Evolutionary conservation across 345 rosid genomes (phyloP), one percentile per base, ranked within the genome.

Genomic region (Boechera stricta): DNA sequence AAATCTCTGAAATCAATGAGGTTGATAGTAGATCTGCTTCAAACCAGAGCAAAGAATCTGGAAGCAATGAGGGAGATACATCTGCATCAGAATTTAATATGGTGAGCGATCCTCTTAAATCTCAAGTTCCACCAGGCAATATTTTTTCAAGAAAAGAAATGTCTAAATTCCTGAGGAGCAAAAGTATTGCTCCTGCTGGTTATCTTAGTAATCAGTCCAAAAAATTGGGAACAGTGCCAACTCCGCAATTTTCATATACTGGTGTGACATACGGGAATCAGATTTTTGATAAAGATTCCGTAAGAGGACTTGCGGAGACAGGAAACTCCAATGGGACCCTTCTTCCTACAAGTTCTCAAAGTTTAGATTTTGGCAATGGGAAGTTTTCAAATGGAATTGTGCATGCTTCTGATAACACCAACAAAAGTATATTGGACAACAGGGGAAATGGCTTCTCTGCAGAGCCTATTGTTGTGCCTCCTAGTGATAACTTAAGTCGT

Each of bases 131-230:
- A 81, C 92, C 92, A 58, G 70, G 79, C 44, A 82, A 92, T 77
- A 79, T 92, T 57, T 90, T 94, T 85, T 94, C 97, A 42, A 91
- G 85, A 80, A 82, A 82, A 69, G 98, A 85, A 78, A 94, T 94
- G 97, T 87, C 98, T 28, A 76, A 71, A 44, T 94, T 90, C 79
- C 80, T 94, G 57, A 84, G 48, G 74, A 83, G 79, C 72, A 88
- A 79, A 83, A 84, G 77, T 55, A 64, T 88, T 58, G 85, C 84
- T 67, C 97, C 90, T 73, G 78, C 87, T 35, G 69, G 74, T 24
- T 88, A 87, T 85, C 82, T 81, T 71, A 78, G 68, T 73, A 57
- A 67, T 79, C 89, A 65, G 71, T 52, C 51, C 36, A 87, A 81
- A 79, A 83, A 69, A 64, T 64, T 85, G 47, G 85, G 77, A 60